Conservation (phyloP, 495 filamentous ascomycete species). For the Neurospora sp. region DNA sequence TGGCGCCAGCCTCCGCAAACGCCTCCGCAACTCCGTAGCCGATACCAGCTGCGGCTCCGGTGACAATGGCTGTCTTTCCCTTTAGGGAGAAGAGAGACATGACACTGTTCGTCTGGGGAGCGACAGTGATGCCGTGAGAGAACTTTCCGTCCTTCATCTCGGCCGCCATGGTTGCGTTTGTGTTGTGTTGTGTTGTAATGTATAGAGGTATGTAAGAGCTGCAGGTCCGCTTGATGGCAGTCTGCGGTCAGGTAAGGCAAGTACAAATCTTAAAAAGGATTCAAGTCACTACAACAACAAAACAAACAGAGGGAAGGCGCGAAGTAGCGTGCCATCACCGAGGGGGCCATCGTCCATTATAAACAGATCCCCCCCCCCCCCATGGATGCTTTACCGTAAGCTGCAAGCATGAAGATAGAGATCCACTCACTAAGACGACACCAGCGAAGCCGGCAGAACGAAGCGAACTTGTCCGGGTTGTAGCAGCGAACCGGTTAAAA, state of each 20-base stretch:
- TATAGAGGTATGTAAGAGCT: background rate
- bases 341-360: background rate
- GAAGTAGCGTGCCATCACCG: background rate
- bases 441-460: background rate
- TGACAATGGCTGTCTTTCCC: constrained; percentile 74
- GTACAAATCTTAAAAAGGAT: background rate
- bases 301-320: background rate
- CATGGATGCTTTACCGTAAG: background rate
- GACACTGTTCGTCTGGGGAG: constrained; percentile 53
- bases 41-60: constrained; percentile 75
- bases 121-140: constrained; percentile 47
- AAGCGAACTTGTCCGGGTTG: background rate
- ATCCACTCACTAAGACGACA: background rate
- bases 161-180: constrained; percentile 25
- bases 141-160: constrained; percentile 46
- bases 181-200: background rate
- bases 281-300: background rate
- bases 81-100: constrained; percentile 76
- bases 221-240: background rate
- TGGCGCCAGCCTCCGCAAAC: constrained; percentile 71
- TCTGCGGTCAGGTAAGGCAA: background rate
- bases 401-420: background rate
- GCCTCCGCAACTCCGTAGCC: constrained; percentile 68
- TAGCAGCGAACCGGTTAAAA: too few relatives aligned
- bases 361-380: background rate